Percentiles rank a stretch among this genome's conserved stretches.
phyloP scores from a whole-genome alignment of 2,329 filamentous ascomycete species.

The Trichoderma atrobrunneum region DNA sequence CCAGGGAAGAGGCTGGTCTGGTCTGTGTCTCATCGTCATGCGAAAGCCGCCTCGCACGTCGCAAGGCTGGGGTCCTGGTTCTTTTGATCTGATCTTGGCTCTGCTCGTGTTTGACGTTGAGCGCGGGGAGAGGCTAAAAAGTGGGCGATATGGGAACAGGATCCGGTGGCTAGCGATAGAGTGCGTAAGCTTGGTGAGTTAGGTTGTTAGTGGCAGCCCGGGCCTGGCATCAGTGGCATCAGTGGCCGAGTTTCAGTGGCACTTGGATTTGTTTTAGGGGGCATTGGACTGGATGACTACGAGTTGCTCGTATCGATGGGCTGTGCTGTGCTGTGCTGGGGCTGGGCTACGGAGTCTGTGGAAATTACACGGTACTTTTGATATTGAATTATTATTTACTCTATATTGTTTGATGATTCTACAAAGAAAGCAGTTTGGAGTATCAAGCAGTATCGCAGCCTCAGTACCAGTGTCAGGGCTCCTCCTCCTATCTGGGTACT shows the following conservation, averaged over 20 bases:
- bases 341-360: too few species aligned
- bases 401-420: background rate
- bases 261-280: background rate
- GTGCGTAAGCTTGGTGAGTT: background rate
- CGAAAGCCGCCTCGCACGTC: slow-evolving; percentile 6
- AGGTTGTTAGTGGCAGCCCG: background rate
- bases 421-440: background rate
- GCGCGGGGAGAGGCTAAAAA: slow-evolving; percentile 18
- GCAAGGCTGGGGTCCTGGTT: slow-evolving; percentile 10
- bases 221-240: background rate
- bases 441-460: too few species aligned
- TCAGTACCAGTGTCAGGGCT: too few species aligned
- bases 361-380: too few species aligned
- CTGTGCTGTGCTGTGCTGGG: background rate
- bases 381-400: background rate
- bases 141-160: slow-evolving; percentile 3
- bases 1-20: background rate
- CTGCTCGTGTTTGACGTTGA: background rate
- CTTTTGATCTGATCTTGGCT: background rate
- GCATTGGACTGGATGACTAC: too few species aligned
- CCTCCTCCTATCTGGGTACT: background rate
- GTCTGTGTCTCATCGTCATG: slow-evolving; percentile 9
- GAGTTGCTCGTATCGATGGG: background rate
- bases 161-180: slow-evolving; percentile 1
- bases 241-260: background rate